phyloP scores from a whole-genome alignment of 345 rosid species.

The Turnera subulata region DNA sequence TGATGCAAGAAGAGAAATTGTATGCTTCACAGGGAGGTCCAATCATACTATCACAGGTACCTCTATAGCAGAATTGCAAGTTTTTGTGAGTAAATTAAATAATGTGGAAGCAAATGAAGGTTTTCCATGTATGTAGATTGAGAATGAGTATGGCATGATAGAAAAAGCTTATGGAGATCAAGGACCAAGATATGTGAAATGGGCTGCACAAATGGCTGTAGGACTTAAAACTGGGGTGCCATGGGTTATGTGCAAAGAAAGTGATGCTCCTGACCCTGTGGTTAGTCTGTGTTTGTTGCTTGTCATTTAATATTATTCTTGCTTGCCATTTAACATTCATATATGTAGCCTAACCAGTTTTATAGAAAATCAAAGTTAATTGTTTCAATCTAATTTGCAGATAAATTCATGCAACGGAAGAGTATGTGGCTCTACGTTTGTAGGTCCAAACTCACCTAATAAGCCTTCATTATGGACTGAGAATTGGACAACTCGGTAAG shows the following conservation, averaged over 20 bases:
- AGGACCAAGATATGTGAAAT: slow-evolving; percentile 57
- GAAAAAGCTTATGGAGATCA: slow-evolving; percentile 44
- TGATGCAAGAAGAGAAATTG: slow-evolving; percentile 63
- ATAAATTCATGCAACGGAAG: slow-evolving; percentile 81
- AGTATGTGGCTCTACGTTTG: slow-evolving; percentile 74
- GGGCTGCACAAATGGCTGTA: slow-evolving; percentile 76
- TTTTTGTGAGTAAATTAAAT: neutral
- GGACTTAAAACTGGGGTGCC: slow-evolving; percentile 77
- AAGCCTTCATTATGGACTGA: slow-evolving; percentile 92
- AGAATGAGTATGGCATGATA: slow-evolving; percentile 68
- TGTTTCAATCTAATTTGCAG: slow-evolving; percentile 26
- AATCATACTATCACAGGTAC: slow-evolving; percentile 77
- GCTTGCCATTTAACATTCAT: too few species aligned
- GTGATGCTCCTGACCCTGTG: slow-evolving; percentile 82
- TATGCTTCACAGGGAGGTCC: slow-evolving; percentile 94
- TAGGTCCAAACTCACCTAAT: slow-evolving; percentile 73
- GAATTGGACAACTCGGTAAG: slow-evolving; percentile 84
- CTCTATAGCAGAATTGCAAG: neutral
- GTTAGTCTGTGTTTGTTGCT: slow-evolving; percentile 31
- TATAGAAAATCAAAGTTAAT: too few species aligned
- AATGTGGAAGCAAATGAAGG: neutral
- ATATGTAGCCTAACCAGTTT: too few species aligned
- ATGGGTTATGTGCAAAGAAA: slow-evolving; percentile 92
- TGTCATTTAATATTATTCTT: too few species aligned
- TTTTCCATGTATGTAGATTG: slow-evolving; percentile 41